Evolutionary conservation across 2,329 filamentous ascomycete species (phyloP).

Genomic region (Tolypocladium pustulatum): DNA sequence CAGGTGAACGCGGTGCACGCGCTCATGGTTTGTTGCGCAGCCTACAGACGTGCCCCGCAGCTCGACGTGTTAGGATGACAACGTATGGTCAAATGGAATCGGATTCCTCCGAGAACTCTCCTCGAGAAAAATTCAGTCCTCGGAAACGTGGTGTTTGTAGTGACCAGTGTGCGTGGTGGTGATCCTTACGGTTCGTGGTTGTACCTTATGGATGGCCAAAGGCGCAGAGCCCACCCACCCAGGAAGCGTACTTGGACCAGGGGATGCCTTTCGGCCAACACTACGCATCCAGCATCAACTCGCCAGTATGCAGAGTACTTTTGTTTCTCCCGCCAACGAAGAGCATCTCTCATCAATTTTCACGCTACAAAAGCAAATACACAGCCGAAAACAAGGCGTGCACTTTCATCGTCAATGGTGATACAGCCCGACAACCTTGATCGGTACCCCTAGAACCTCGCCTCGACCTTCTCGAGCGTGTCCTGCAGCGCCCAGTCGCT

Average conservation of each 20-base stretch:
- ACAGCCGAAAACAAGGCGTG: background rate
- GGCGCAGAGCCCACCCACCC: no score
- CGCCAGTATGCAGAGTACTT: no score
- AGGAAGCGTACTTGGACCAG: no score
- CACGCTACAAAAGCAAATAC: background rate
- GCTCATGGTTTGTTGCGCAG: background rate
- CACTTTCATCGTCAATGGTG: background rate
- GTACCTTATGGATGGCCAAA: no score
- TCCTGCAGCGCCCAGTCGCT: slow-evolving; percentile 74
- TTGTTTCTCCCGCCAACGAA: background rate
- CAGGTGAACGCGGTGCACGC: slow-evolving; percentile 5
- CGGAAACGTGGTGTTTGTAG: no score
- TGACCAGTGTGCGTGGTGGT: no score
- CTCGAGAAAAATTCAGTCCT: background rate
- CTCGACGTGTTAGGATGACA: background rate
- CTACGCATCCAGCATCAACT: background rate
- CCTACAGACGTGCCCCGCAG: background rate
- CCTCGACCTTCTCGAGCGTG: slow-evolving; percentile 24
- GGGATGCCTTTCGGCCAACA: no score
- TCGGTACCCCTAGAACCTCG: background rate
- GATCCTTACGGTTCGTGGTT: no score
- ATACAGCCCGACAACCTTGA: background rate
- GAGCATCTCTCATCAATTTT: background rate
- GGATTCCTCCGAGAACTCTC: background rate
- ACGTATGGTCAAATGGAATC: background rate